phyloP scores from a whole-genome alignment of 371 early-diverging fungal species.

The Syncephalis plumigaleata region DNA sequence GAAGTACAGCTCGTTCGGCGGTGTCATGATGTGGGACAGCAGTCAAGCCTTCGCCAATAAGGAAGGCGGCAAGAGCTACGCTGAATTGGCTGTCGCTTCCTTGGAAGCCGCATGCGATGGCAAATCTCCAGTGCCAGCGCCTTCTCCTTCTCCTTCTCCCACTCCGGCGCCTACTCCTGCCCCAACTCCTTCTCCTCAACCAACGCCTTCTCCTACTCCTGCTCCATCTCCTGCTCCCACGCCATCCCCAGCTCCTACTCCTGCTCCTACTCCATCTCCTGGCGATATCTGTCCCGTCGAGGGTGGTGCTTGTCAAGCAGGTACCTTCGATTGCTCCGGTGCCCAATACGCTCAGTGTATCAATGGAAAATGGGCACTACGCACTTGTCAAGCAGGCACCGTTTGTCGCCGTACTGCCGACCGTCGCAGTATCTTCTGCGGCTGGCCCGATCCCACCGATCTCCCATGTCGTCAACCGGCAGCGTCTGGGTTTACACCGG shows the following conservation, averaged over 20 bases:
- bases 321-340: neutral
- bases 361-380: conserved; percentile 2
- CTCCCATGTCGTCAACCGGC: too few relatives aligned
- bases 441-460: neutral
- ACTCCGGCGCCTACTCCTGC: neutral
- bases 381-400: neutral
- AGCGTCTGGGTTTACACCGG: too few relatives aligned
- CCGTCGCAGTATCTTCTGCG: conserved; percentile 1
- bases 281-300: neutral
- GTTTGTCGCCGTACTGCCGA: neutral
- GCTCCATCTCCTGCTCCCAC: neutral
- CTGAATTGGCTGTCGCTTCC: neutral
- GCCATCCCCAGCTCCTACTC: neutral
- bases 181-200: neutral
- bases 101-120: neutral
- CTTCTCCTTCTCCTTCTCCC: neutral
- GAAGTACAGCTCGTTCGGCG: conserved; percentile 29
- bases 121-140: neutral
- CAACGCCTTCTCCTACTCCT: neutral
- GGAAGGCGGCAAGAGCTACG: neutral
- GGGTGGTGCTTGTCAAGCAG: neutral
- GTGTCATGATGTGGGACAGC: conserved; percentile 54
- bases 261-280: neutral
- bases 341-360: conserved; percentile 1
- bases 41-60: neutral